Conservation (phyloP, 2,329 filamentous ascomycete species). For the Neopestalotiopsis clavispora region DNA sequence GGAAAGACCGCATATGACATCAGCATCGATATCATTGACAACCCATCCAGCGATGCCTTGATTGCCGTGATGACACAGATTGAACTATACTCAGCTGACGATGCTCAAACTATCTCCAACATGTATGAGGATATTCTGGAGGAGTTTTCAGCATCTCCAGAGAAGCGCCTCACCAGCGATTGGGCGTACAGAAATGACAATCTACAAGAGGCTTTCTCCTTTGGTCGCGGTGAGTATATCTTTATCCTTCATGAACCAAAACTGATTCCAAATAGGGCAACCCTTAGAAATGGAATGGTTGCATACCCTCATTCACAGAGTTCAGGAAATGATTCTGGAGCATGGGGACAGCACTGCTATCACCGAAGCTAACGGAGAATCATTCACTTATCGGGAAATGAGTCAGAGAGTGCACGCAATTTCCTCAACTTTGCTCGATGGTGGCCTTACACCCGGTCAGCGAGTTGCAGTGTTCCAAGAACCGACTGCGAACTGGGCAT, state of each 20-base stretch:
- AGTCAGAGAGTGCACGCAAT: conserved; percentile 38
- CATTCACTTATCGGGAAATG: conserved; percentile 42
- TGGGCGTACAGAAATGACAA: no score
- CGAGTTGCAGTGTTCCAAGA: conserved; percentile 46
- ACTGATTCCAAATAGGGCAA: no score
- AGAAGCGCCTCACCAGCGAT: no score
- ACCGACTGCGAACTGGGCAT: conserved; percentile 39
- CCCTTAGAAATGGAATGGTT: conserved; percentile 18
- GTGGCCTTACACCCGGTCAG: conserved; percentile 22
- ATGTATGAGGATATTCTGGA: conserved; percentile 6
- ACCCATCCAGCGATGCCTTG: conserved; percentile 17
- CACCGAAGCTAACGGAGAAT: conserved; percentile 25
- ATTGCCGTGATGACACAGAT: conserved; percentile 36
- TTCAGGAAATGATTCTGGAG: conserved; percentile 27
- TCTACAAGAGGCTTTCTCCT: no score
- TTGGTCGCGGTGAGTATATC: no score
- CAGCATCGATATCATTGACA: conserved; percentile 41
- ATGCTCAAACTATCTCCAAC: conserved; percentile 26
- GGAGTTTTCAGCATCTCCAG: no score
- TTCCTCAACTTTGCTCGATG: conserved; percentile 20
- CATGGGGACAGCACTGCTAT: conserved; percentile 24
- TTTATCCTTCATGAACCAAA: no score
- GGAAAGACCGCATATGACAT: conserved; percentile 34
- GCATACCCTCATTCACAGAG: conserved; percentile 35
- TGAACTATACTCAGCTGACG: conserved; percentile 30